These are phyloP conservation scores for Lavandula angustifolia DNA, from an alignment of 257 asterid species.

Conservation along the genomic window DNA sequence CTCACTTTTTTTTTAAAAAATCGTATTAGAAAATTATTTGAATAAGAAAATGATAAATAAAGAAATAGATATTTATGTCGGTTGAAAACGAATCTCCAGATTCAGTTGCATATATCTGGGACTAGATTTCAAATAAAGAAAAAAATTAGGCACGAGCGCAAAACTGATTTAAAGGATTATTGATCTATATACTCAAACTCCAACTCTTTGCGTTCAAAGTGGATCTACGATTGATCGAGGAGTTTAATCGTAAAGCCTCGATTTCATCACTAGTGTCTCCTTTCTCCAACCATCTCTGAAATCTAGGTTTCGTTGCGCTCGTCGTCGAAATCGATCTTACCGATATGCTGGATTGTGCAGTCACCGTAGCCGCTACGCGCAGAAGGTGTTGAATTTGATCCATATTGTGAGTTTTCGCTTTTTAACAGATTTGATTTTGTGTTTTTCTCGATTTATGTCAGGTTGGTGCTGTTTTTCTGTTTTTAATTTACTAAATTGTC, in stretches of 20 bases:
- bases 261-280: conserved; percentile 14
- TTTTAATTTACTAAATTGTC: neutral
- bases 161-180: neutral
- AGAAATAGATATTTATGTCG: too few species aligned
- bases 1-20: too few species aligned
- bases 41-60: too few species aligned
- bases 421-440: neutral
- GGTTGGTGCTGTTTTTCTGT: neutral
- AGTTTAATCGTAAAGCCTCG: conserved; percentile 11
- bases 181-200: neutral
- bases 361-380: conserved; percentile 19
- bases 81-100: too few species aligned
- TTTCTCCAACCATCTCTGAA: conserved; percentile 13
- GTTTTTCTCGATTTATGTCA: neutral
- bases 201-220: conserved; percentile 27
- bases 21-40: too few species aligned
- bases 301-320: conserved; percentile 21
- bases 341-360: conserved; percentile 18
- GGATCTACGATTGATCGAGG: conserved; percentile 32
- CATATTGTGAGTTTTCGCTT: conserved; percentile 29
- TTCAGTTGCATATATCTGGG: too few species aligned
- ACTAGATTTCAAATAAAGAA: neutral
- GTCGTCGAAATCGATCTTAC: neutral
- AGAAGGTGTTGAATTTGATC: conserved; percentile 18
- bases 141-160: neutral